These are phyloP conservation scores for Yamadazyma scolyti DNA, from an alignment of 805 yeast species.

Conservation along the genomic window DNA sequence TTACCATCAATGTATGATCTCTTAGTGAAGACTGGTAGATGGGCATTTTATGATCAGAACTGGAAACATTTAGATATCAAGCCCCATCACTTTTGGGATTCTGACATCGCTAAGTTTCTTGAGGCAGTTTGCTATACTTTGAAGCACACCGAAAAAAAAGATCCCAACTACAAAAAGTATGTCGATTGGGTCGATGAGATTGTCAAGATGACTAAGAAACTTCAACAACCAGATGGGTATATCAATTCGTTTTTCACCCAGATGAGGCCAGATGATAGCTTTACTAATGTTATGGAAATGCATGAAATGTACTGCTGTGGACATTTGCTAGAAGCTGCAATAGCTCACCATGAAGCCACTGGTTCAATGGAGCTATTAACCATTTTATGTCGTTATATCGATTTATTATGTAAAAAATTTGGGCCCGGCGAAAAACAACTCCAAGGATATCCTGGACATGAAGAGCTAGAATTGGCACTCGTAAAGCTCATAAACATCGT, in stretches of 20 bases:
- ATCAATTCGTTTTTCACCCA: constrained; percentile 17
- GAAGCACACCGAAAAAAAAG: constrained; percentile 11
- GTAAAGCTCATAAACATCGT: constrained; percentile 14
- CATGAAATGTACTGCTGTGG: constrained; percentile 17
- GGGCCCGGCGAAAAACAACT: constrained; percentile 14
- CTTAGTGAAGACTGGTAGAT: constrained; percentile 16
- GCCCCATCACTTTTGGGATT: constrained; percentile 22
- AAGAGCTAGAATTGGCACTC: constrained; percentile 20
- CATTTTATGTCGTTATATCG: constrained; percentile 15
- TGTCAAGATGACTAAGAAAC: constrained; percentile 13
- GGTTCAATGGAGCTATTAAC: constrained; percentile 13
- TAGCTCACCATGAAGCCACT: constrained; percentile 16
- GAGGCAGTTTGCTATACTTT: constrained; percentile 17
- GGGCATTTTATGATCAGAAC: constrained; percentile 14
- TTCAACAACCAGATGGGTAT: constrained; percentile 21
- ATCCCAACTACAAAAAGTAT: constrained; percentile 7
- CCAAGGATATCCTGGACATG: constrained; percentile 23
- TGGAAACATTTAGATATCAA: constrained; percentile 9
- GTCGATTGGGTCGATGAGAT: constrained; percentile 15
- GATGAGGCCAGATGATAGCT: constrained; percentile 21
- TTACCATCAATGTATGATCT: constrained; percentile 15
- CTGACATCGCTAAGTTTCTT: constrained; percentile 19
- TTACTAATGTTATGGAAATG: constrained; percentile 18
- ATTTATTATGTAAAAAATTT: constrained; percentile 12
- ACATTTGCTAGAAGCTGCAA: constrained; percentile 19